Conservation (phyloP, 2,329 filamentous ascomycete genomes). For the Fusarium bactridioides region DNA sequence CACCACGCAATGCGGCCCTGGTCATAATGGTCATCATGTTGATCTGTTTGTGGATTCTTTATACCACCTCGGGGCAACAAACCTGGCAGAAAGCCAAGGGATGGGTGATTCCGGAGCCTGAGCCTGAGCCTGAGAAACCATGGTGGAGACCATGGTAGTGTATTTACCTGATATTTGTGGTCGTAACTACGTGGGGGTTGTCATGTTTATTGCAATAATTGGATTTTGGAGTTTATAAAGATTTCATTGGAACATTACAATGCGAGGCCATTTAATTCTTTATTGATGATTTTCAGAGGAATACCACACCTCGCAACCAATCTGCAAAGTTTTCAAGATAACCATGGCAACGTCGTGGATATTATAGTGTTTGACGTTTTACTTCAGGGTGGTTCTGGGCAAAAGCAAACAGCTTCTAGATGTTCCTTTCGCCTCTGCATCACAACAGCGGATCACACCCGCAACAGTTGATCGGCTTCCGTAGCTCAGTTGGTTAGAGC, state of each 20-base stretch:
- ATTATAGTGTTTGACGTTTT: background rate
- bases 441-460: background rate
- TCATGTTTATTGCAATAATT: background rate
- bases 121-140: background rate
- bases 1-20: conserved; percentile 17
- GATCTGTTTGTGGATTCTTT: conserved; percentile 1
- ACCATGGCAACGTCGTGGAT: background rate
- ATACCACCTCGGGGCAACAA: conserved; percentile 5
- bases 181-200: conserved; percentile 6
- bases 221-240: background rate
- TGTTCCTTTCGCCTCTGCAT: accelerated
- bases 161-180: background rate
- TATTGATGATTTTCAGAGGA: background rate
- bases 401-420: background rate
- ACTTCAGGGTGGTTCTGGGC: background rate
- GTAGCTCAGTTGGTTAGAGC: conserved; percentile 45
- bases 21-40: conserved; percentile 14
- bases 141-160: background rate
- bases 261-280: too few species aligned
- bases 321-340: background rate
- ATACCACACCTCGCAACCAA: too few species aligned
- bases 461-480: conserved; percentile 36
- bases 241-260: background rate
- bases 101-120: background rate
- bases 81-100: background rate